Base-by-base conservation (phyloP, 108 stramenopile genomes). In the Phaeodactylum tricornutum region DNA sequence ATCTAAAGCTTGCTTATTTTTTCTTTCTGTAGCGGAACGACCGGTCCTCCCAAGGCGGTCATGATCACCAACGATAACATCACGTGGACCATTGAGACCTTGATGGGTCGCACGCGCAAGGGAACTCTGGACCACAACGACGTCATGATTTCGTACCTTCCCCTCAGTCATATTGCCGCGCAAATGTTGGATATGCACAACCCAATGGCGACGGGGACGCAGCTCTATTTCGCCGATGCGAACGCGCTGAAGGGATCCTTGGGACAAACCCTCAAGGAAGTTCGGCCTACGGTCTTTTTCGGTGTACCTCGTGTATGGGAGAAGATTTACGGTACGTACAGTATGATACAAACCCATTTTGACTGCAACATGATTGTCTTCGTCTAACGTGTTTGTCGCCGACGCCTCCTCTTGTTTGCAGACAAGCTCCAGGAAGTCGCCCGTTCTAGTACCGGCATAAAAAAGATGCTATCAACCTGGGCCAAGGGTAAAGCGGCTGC, bases 231-330 rank as follows among this genome's bases (percentile, higher is more conserved):
- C 41, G 86, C 86, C 11, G 69, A 82, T 27, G 64, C 79, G n/a
- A 68, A 84, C 51, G 86, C 81, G 5, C 66, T 87, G 32, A 60
- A 61, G 35, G 86, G 86, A 1, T 66, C 74, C 1, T 63, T 87
- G 4, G 67, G 53, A 4, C 43, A 30, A 27, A 82, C 81, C 0
- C 61, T 87, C 8, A 60, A 54, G 47, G 74, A 55, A 0, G 73
- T 79, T n/a, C 59, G 71, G n/a, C 86, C 86, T 3, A 87, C 86
- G 0, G 12, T 79, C 34, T 87, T 87, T 64, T 77, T 87, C 34
- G 86, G 86, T 6, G 86, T 87, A 17, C 86, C 86, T 32, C 65
- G 81, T 37, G 86, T 87, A 26, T 87, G 86, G 86, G 86, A 87
- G 63, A 87, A 87, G 71, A 82, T 86, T 37, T 38, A 52, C 25